These are phyloP conservation scores for Thozetella sp. DNA, from an alignment of 495 filamentous ascomycete genomes.

Conservation along the genomic window DNA sequence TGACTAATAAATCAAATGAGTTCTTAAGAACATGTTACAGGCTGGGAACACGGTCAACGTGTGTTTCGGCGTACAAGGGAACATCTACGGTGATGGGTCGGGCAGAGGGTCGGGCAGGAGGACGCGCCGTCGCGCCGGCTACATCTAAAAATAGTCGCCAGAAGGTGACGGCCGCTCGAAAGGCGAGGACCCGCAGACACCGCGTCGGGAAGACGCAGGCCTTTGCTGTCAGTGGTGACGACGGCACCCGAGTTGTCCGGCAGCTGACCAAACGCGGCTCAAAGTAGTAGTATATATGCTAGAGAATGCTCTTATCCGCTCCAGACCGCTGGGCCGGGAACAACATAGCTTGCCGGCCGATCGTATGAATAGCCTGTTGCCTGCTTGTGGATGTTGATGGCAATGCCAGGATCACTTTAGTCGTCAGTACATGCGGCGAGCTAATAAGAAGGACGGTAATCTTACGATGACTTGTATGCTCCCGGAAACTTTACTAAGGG, in stretches of 20 bases:
- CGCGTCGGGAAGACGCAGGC: too few relatives aligned
- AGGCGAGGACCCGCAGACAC: too few relatives aligned
- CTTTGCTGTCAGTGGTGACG: too few relatives aligned
- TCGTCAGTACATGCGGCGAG: not conserved
- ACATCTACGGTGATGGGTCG: not conserved
- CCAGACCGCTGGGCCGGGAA: not conserved
- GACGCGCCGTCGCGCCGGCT: not conserved
- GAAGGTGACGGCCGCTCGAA: not conserved
- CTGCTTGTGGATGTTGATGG: constrained; percentile 26
- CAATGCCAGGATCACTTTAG: constrained; percentile 21
- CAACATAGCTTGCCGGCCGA: not conserved
- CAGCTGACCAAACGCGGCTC: not conserved
- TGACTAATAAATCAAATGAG: not conserved
- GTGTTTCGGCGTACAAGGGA: not conserved
- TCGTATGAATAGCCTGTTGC: not conserved
- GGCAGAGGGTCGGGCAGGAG: not conserved
- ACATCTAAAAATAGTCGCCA: not conserved
- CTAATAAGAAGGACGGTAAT: not conserved
- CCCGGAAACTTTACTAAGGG: constrained; percentile 28
- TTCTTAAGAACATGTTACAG: not conserved
- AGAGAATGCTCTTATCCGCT: not conserved
- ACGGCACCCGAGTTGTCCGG: too few relatives aligned
- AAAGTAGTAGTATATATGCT: not conserved
- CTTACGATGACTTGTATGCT: constrained; percentile 23
- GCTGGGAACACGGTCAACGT: not conserved